Base-by-base conservation (phyloP, 805 yeast species). In the Limtongia smithiae region DNA sequence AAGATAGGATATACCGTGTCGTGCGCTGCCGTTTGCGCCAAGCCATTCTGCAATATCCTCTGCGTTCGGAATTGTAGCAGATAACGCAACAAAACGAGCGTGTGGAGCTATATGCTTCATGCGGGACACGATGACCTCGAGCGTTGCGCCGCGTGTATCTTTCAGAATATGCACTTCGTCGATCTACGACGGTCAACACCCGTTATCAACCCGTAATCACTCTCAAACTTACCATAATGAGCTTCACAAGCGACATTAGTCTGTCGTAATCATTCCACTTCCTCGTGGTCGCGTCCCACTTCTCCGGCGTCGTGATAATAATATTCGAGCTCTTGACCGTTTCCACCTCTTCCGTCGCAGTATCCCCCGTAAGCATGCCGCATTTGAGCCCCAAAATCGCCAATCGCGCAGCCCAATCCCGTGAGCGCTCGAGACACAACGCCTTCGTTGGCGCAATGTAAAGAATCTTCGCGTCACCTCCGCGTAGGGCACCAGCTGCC, bases 131-230 rank as follows among this genome's bases (percentile, higher is more conserved):
- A 74, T 74, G 1, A 71, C 78, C 54, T 76, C 81, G 32, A 76
- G 59, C 2, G 73, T 69, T 1, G 80, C 70, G 1, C 81, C 80
- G 39, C 80, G 61, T n/a, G 61, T 55, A 25, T 74, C 78, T 41
- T 70, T 66, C 30, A 76, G 56, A 11, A 70, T 67, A 55, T 76
- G 80, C 12, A 77, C 67, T 50, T 77, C 81, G 64, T 76, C 80
- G 21, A 68, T 0, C 95, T 94, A 12, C 60, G 61, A 2, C 52
- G 31, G 0, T 82, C 81, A 1, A 87, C 86, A 17, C 89, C 63
- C 17, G 65, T 58, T 57, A 88, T 94, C 14, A 77, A 67, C 60
- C 85, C 85, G 62, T 86, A 95, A 32, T 78, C 79, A 38, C 89
- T 74, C 1, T 85, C 59, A 24, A 89, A 75, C 59, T 6, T 41